Conservation (phyloP, 768 basidiomycete genomes). For the Termitomyces sp. region DNA sequence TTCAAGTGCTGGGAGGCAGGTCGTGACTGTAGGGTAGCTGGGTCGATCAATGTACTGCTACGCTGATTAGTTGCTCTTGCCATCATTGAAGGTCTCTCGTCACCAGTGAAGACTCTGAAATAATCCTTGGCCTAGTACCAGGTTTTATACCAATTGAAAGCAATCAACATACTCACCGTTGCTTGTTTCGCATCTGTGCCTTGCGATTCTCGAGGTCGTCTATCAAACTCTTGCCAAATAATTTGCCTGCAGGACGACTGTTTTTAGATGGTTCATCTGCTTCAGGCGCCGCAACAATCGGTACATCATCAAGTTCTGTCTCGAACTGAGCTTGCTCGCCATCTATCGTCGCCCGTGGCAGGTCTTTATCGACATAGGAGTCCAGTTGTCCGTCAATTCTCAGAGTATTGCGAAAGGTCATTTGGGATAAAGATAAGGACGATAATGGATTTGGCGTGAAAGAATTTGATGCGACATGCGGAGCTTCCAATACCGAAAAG, state of each 20-base stretch:
- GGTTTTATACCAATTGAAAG: neutral
- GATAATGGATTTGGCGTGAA: slow-evolving; percentile 76
- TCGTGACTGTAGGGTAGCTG: slow-evolving; percentile 46
- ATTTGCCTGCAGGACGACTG: slow-evolving; percentile 66
- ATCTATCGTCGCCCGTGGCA: slow-evolving; percentile 73
- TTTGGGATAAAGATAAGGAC: slow-evolving; percentile 71
- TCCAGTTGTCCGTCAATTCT: slow-evolving; percentile 63
- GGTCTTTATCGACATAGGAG: slow-evolving; percentile 47
- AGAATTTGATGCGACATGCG: slow-evolving; percentile 51
- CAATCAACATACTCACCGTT: slow-evolving; percentile 51
- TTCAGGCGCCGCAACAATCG: slow-evolving; percentile 15
- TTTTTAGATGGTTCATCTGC: slow-evolving; percentile 27
- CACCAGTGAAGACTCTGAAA: slow-evolving; percentile 78
- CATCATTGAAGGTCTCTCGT: slow-evolving; percentile 93
- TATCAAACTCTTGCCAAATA: slow-evolving; percentile 86
- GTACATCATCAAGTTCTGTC: slow-evolving; percentile 28
- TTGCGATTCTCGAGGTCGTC: slow-evolving; percentile 86
- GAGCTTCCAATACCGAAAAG: slow-evolving; percentile 26
- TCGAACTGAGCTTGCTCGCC: slow-evolving; percentile 70
- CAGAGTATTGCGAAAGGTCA: slow-evolving; percentile 81
- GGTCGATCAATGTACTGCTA: slow-evolving; percentile 71
- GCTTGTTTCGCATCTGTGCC: slow-evolving; percentile 72
- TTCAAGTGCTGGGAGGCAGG: slow-evolving; percentile 40
- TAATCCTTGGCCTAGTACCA: neutral
- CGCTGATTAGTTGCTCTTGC: slow-evolving; percentile 51